Percentiles rank a stretch among this genome's conserved stretches.
These are phyloP conservation scores for Pseudogymnoascus sp. DNA, from an alignment of 2,329 filamentous ascomycete species.

Conservation along the genomic window DNA sequence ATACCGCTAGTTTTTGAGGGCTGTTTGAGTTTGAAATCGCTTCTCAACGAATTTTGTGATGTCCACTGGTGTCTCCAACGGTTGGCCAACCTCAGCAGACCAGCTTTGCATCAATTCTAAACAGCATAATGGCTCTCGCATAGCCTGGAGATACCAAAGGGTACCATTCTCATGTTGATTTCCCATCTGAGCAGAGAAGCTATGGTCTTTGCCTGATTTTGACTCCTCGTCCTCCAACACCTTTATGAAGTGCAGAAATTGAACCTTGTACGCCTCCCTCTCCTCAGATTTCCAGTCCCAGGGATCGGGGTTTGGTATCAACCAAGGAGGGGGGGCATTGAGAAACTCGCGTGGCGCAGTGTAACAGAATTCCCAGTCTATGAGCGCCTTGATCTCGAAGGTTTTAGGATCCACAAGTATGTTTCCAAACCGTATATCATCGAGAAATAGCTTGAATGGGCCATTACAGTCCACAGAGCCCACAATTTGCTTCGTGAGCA, in stretches of 20 bases:
- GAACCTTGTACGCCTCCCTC: not conserved
- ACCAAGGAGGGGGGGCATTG: slow-evolving; percentile 34
- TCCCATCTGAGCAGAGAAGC: not conserved
- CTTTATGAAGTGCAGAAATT: not conserved
- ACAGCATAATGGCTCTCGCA: not conserved
- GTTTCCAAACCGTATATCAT: slow-evolving; percentile 31
- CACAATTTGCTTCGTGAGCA: not conserved
- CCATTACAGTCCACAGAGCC: not conserved
- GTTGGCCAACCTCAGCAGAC: not conserved
- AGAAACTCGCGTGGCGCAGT: slow-evolving; percentile 29
- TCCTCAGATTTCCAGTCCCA: slow-evolving; percentile 21
- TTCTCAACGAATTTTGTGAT: not conserved
- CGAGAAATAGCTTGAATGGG: slow-evolving; percentile 27
- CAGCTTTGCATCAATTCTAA: not conserved
- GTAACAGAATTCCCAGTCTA: slow-evolving; percentile 38
- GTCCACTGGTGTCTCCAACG: not conserved
- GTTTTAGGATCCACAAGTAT: slow-evolving; percentile 24
- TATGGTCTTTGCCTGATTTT: not conserved
- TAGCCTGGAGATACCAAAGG: not conserved
- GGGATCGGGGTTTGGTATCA: slow-evolving; percentile 30
- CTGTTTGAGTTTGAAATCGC: not conserved
- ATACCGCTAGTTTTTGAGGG: not conserved
- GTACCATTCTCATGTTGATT: not conserved
- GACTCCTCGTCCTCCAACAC: not conserved
- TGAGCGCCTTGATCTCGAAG: slow-evolving; percentile 27